Evolutionary conservation across 139 green algal genomes (phyloP).

Genomic region (Ulvella scutata): DNA sequence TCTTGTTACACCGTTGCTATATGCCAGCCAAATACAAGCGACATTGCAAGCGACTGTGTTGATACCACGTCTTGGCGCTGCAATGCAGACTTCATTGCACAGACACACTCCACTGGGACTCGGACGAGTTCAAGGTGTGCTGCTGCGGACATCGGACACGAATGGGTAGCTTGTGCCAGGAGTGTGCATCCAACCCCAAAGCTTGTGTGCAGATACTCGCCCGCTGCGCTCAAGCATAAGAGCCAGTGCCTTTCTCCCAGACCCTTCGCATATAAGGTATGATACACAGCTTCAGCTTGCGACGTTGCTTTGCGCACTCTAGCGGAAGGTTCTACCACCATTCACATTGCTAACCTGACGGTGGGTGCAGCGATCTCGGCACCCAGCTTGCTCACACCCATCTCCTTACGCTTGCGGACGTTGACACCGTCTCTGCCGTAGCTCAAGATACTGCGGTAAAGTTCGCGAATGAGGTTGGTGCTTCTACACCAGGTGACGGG

Average conservation of each 20-base stretch:
- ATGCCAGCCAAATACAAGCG: too few species aligned
- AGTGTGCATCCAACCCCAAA: too few species aligned
- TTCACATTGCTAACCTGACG: neutral
- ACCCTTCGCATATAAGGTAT: neutral
- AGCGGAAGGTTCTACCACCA: neutral
- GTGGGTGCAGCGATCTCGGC: neutral
- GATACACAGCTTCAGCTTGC: neutral
- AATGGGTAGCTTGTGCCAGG: too few species aligned
- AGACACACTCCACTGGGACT: too few species aligned
- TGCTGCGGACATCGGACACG: too few species aligned
- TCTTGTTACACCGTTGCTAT: too few species aligned
- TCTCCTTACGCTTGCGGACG: neutral
- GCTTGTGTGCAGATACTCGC: too few species aligned
- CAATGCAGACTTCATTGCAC: too few species aligned
- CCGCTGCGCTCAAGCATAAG: too few species aligned
- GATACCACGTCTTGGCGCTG: too few species aligned
- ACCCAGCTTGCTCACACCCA: constrained; percentile 1
- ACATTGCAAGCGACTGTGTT: too few species aligned
- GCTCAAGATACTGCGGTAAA: neutral
- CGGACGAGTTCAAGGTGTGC: too few species aligned
- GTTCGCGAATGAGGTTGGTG: constrained; percentile 6
- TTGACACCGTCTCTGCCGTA: neutral
- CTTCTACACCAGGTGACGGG: constrained; percentile 22
- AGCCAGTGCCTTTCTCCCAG: neutral
- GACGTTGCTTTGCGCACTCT: neutral